Evolutionary conservation across 345 rosid genomes (phyloP).

Genomic region (Crucihimalaya himalaica): DNA sequence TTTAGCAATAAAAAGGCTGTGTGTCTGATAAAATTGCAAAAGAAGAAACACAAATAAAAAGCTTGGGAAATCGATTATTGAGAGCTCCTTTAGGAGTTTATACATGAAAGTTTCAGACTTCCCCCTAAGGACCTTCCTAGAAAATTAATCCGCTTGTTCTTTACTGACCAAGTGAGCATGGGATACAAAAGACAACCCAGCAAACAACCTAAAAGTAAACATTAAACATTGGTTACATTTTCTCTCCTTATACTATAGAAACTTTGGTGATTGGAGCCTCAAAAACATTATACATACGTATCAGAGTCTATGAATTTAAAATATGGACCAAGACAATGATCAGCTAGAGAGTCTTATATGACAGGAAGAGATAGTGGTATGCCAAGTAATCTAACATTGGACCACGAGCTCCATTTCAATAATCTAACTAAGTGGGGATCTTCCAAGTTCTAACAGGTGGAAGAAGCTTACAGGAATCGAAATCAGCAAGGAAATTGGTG

Average conservation of each 20-base stretch:
- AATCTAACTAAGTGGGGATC: constrained; percentile 11
- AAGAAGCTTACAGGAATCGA: not conserved
- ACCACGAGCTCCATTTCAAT: not conserved
- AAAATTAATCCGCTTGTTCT: not conserved
- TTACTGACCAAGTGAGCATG: constrained; percentile 19
- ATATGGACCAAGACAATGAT: not conserved
- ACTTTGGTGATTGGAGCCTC: constrained; percentile 3
- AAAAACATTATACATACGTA: not conserved
- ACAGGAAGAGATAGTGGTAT: not conserved
- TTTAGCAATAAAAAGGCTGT: not conserved
- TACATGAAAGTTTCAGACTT: constrained; percentile 4
- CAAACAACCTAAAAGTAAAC: not conserved
- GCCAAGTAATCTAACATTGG: not conserved
- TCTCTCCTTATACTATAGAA: not conserved
- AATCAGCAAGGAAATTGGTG: constrained; percentile 48
- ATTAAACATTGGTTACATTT: not conserved
- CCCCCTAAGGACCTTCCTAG: not conserved
- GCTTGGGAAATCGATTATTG: not conserved
- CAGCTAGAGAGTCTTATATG: not conserved
- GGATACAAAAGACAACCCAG: constrained; percentile 1
- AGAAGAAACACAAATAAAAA: not conserved
- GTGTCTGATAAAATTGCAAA: not conserved
- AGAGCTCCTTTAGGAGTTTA: not conserved
- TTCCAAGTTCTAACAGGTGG: not conserved
- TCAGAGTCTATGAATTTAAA: not conserved